Conservation (phyloP, 257 asterid genomes). For the Capsicum baccatum region DNA sequence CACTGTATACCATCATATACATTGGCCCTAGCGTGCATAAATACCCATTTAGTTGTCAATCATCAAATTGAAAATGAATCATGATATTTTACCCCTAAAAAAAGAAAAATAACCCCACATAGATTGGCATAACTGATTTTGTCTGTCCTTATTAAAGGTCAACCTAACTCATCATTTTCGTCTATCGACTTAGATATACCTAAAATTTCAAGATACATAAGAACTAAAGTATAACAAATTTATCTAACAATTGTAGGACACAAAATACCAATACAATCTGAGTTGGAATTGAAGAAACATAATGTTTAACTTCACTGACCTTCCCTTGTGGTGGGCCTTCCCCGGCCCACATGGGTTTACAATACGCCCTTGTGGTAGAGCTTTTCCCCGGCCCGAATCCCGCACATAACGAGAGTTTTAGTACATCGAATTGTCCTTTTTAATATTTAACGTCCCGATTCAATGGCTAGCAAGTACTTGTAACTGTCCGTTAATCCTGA, state of each 20-base stretch:
- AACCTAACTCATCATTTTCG: conserved; percentile 11
- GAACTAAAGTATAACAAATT: background rate
- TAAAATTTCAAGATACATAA: background rate
- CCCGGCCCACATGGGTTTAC: no score
- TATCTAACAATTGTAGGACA: background rate
- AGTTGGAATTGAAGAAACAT: background rate
- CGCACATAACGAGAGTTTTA: no score
- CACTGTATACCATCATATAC: conserved; percentile 41
- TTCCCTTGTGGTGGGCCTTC: no score
- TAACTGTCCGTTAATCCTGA: background rate
- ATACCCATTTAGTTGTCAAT: background rate
- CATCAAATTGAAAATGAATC: background rate
- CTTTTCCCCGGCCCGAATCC: no score
- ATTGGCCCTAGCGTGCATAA: conserved; percentile 30
- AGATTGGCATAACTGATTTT: background rate
- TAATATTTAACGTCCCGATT: background rate
- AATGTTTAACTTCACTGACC: background rate
- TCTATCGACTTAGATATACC: background rate
- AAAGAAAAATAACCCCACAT: background rate
- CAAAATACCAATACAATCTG: background rate
- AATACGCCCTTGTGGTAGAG: no score
- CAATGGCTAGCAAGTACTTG: background rate
- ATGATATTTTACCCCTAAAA: background rate
- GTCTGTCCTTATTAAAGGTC: conserved; percentile 1
- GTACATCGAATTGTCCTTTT: no score